Base-by-base conservation (phyloP, 2,329 filamentous ascomycete species). In the Fusarium sp. region DNA sequence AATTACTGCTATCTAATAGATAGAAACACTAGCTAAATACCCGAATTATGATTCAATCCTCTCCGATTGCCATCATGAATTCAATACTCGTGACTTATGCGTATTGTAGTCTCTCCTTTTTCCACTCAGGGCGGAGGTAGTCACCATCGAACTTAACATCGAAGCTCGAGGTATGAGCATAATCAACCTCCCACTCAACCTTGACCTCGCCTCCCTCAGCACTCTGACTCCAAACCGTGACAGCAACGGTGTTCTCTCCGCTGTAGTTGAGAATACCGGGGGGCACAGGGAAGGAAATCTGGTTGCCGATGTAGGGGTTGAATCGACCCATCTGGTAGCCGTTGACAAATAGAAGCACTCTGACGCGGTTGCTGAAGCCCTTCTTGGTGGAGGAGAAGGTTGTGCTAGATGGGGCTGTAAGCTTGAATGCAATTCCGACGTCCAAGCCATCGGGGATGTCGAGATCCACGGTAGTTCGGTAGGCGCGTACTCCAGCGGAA, bases 321-420 rank as follows among this genome's bases (percentile, higher is more conserved):
- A 84, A 90, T 9, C 85, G 82, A 3, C 85, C 87, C 67, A 88
- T 90, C 71, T 89, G 87, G 69, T 89, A 90, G 0, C 88, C 88
- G 56, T 90, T 90, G n/a, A 90, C 82, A 56, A 87, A 90, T 4
- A 90, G 73, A 68, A 88, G 82, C 0, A 83, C 84, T 13, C 88
- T 81, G 4, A 81, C 66, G 19, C 74, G 76, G 67, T 81, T 81
- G 20, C 72, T 77, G 64, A 77, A 75, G 15, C 60, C 68, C n/a
- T 64, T 57, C 22, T 73, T 67, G 1, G 69, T 72, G 3, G 75
- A 56, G 6, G 65, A 61, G 14, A 86, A 81, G 0, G 81, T 79
- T 17, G 78, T 76, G 7, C 79, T 78, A 0, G 77, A 75, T 0
- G 82, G 78, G 0, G 84, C 83, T 0, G 80, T 81, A 4, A 90